phyloP scores from a whole-genome alignment of 495 filamentous ascomycete species.

The Sabuloglossum arenarium region DNA sequence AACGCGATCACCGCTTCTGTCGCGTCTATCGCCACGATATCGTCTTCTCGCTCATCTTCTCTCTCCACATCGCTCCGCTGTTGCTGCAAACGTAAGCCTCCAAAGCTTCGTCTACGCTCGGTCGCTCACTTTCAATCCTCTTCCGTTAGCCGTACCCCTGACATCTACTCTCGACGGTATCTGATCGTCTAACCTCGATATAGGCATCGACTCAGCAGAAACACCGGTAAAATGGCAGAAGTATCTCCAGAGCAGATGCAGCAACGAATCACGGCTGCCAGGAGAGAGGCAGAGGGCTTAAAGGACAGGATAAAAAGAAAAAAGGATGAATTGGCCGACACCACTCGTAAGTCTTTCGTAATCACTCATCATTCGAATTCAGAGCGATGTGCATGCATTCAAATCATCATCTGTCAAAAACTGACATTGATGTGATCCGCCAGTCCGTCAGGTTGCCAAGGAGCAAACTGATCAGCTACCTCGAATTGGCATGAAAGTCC shows the following conservation, averaged over 20 bases:
- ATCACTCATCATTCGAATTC: not conserved
- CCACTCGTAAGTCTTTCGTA: slow-evolving; percentile 53
- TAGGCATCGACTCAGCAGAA: not conserved
- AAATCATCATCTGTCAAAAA: not conserved
- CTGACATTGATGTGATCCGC: slow-evolving; percentile 5
- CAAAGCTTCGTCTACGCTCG: not conserved
- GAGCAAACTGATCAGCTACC: slow-evolving; percentile 77
- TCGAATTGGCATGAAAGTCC: slow-evolving; percentile 86
- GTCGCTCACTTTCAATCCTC: not conserved
- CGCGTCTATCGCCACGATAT: not conserved
- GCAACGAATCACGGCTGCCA: slow-evolving; percentile 81
- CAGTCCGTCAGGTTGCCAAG: slow-evolving; percentile 81
- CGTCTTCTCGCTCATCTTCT: not conserved
- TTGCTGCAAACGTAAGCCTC: not conserved
- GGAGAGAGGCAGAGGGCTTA: slow-evolving; percentile 90
- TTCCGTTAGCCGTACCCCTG: not conserved
- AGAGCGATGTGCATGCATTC: not conserved
- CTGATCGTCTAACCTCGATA: not conserved
- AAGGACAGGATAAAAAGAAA: slow-evolving; percentile 99
- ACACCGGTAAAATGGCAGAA: slow-evolving; percentile 15
- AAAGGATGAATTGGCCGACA: slow-evolving; percentile 98
- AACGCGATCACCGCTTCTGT: not conserved
- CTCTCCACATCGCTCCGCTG: not conserved
- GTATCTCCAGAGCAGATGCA: slow-evolving; percentile 56
- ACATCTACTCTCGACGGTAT: not conserved